Conservation (phyloP, 139 green algal species). For the Micractinium sp. region DNA sequence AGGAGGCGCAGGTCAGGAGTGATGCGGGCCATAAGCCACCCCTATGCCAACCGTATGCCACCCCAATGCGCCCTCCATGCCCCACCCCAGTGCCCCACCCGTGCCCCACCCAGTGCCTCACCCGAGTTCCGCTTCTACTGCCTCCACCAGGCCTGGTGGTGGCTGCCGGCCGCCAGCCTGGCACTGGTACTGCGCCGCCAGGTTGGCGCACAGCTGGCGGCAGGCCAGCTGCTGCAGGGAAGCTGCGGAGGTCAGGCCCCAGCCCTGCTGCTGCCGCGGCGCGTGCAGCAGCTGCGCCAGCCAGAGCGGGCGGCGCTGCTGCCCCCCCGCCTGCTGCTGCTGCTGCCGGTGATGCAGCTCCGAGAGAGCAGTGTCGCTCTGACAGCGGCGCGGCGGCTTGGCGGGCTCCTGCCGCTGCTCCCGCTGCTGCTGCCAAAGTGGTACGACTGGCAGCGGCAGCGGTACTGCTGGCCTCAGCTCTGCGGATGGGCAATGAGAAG, state of each 20-base stretch:
- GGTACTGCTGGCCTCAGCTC: background rate
- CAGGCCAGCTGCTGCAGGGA: slow-evolving; percentile 27
- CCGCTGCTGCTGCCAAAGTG: background rate
- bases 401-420: background rate
- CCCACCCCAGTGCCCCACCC: background rate
- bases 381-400: slow-evolving; percentile 1
- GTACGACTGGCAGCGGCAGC: background rate
- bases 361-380: background rate
- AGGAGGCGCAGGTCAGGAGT: background rate
- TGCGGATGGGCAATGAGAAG: no score
- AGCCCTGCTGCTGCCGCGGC: background rate
- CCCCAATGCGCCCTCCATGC: background rate
- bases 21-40: no score
- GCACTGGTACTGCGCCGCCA: background rate
- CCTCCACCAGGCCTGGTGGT: background rate
- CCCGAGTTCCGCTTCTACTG: slow-evolving; percentile 1
- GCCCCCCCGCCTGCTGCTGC: background rate
- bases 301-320: background rate
- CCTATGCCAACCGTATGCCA: background rate
- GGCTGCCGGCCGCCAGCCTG: background rate
- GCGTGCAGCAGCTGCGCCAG: background rate
- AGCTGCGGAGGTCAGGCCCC: background rate
- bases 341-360: background rate
- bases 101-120: background rate
- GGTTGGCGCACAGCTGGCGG: slow-evolving; percentile 23